Evolutionary conservation across 2,329 filamentous ascomycete genomes (phyloP), one percentile per base, ranked within the genome.

Genomic region (Sporothrix curviconia): DNA sequence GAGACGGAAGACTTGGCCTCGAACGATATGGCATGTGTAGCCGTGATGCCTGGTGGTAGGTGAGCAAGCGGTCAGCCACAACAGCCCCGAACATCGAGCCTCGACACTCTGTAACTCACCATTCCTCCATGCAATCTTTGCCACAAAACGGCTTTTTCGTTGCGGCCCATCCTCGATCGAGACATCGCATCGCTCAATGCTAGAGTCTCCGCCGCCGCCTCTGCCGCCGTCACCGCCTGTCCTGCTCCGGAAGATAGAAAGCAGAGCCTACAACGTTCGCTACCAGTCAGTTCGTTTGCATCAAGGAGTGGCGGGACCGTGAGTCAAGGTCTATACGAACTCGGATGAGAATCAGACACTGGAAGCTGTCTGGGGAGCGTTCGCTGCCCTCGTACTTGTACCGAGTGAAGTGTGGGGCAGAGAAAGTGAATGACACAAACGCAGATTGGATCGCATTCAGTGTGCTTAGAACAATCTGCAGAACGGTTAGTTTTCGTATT

Each of bases 391-490:
- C 77, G 64, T 84, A 92, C 54, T 81, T 78, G 70, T 91, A 92
- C 36, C 79, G 80, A 7, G 84, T 91, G 74, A 92, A 92, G 39
- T 81, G 79, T 62, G 75, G 80, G 40, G 81, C 79, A 43, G 85
- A 76, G 55, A 92, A 83, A 7, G 80, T 80, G 65, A 90, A 85
- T 59, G 85, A 86, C 25, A 86, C 84, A 69, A 92, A 92, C 17
- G 87, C 87, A 4, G 89, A 90, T 67, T 89, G 90, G 57, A 88
- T 89, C n/a, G 82, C 81, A 68, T 92, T 92, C 62, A 92, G 75
- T 14, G 88, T 84, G 14, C 87, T 90, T 56, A 92, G 76, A 4
- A 85, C 78, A 62, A 92, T 79, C 88, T 89, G 46, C 50, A 8
- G 8, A 7, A 8, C 9, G 22, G 49, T 59, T 24, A 59, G 49